Evolutionary conservation across 2,329 filamentous ascomycete genomes (phyloP).

Genomic region (Fusarium anguioides): DNA sequence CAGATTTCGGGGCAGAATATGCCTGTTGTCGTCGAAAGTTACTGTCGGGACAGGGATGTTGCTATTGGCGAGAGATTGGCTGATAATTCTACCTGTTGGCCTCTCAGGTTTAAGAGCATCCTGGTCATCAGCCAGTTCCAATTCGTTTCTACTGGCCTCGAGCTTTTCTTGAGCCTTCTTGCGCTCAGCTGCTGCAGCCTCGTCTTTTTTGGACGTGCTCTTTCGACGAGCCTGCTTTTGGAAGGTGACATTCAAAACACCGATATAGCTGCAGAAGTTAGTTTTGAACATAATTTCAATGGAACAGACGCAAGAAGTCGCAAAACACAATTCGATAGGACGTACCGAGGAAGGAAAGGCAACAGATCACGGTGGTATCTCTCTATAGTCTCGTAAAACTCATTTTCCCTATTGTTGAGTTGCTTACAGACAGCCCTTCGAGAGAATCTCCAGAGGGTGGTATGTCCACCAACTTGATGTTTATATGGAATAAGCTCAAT

Average conservation of each 20-base stretch:
- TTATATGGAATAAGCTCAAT: constrained; percentile 97
- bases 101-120: constrained; percentile 12
- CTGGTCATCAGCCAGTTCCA: constrained; percentile 30
- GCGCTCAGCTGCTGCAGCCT: constrained; percentile 51
- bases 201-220: constrained; percentile 65
- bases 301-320: background rate
- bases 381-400: constrained; percentile 98
- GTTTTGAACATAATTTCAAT: background rate
- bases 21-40: constrained; percentile 91
- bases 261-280: constrained; percentile 80
- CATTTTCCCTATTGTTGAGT: constrained; percentile 96
- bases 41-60: constrained; percentile 83
- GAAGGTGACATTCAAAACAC: constrained; percentile 95
- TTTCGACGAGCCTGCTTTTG: constrained; percentile 81
- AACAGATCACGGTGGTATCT: constrained; percentile 88
- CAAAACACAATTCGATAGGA: constrained; percentile 25
- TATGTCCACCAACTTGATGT: constrained; percentile 97
- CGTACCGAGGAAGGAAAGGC: constrained; percentile 86
- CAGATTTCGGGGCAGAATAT: constrained; percentile 88
- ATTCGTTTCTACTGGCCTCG: constrained; percentile 32
- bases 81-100: constrained; percentile 60
- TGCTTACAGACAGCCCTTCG: constrained; percentile 96
- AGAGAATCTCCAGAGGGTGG: constrained; percentile 95
- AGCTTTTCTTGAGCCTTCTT: constrained; percentile 51
- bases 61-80: constrained; percentile 78